These are phyloP conservation scores for Gaillardinia entomophila DNA, from an alignment of 805 yeast genomes.

Conservation along the genomic window DNA sequence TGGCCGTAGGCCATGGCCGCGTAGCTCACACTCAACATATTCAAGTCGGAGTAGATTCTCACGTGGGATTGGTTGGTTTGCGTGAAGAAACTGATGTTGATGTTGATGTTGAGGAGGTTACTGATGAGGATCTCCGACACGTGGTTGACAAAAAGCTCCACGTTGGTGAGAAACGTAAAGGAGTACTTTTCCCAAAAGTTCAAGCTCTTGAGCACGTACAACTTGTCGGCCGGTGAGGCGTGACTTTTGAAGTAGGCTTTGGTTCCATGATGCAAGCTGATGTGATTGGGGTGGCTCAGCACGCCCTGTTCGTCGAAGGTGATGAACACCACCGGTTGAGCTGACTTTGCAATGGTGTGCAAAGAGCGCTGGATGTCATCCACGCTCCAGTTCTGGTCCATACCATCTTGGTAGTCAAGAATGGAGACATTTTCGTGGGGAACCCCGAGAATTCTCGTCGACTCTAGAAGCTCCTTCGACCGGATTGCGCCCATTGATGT, in stretches of 20 bases:
- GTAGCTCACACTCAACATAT: conserved; percentile 38
- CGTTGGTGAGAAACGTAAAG: conserved; percentile 38
- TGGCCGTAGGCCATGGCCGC: conserved; percentile 82
- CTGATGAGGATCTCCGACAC: conserved; percentile 26
- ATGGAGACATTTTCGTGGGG: conserved; percentile 36
- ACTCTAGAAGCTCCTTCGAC: conserved; percentile 48
- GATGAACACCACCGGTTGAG: conserved; percentile 37
- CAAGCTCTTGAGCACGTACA: conserved; percentile 29
- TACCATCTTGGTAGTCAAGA: conserved; percentile 57
- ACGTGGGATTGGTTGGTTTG: conserved; percentile 6
- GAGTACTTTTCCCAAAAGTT: conserved; percentile 46
- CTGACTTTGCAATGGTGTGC: conserved; percentile 13
- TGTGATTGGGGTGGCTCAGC: conserved; percentile 85
- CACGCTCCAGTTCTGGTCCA: conserved; percentile 59
- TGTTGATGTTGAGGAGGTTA: conserved; percentile 25
- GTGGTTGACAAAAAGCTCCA: conserved; percentile 32
- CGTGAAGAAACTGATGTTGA: conserved; percentile 33
- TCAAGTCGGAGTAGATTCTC: conserved; percentile 24
- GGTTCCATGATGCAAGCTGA: conserved; percentile 52
- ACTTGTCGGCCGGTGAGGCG: conserved; percentile 9
- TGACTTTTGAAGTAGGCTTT: conserved; percentile 17
- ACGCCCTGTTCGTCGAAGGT: conserved; percentile 84
- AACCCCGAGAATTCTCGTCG: conserved; percentile 53
- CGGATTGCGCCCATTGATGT: conserved; percentile 68
- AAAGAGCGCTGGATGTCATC: conserved; percentile 36